Evolutionary conservation across 257 asterid species (phyloP).

Genomic region (Henckelia pumila): DNA sequence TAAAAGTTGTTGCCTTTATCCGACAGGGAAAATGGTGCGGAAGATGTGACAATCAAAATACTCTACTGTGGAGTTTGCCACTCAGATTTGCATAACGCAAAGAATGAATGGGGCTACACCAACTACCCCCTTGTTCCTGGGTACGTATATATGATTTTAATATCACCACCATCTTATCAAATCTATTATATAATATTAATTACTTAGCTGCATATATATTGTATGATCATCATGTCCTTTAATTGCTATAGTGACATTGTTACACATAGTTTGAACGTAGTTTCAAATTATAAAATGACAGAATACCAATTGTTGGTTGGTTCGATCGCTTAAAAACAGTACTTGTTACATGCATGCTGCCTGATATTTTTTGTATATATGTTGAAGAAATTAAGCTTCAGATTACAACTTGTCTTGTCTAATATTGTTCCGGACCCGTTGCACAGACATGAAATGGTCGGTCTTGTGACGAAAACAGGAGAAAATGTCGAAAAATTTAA

Average conservation of each 20-base stretch:
- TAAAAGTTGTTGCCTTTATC: background rate
- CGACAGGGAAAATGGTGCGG: constrained; percentile 37
- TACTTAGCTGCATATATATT: no score
- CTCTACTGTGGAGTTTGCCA: constrained; percentile 47
- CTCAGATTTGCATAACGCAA: constrained; percentile 37
- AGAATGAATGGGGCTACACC: constrained; percentile 46
- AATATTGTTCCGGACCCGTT: background rate
- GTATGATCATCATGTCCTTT: no score
- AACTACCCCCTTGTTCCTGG: constrained; percentile 49
- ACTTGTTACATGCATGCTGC: background rate
- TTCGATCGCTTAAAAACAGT: background rate
- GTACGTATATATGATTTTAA: background rate
- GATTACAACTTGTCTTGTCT: background rate
- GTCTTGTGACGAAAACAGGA: constrained; percentile 51
- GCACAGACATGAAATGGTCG: constrained; percentile 70
- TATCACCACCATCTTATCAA: no score
- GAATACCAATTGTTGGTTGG: no score
- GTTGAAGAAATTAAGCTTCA: background rate
- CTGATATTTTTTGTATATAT: background rate
- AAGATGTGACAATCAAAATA: constrained; percentile 43
- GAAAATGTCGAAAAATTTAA: constrained; percentile 43
- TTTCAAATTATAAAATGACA: no score
- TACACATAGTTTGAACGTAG: no score
- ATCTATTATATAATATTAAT: no score
- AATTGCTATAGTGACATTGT: no score